Base-by-base conservation (phyloP, 352 stramenopile species). In the Phytophthora syringae region DNA sequence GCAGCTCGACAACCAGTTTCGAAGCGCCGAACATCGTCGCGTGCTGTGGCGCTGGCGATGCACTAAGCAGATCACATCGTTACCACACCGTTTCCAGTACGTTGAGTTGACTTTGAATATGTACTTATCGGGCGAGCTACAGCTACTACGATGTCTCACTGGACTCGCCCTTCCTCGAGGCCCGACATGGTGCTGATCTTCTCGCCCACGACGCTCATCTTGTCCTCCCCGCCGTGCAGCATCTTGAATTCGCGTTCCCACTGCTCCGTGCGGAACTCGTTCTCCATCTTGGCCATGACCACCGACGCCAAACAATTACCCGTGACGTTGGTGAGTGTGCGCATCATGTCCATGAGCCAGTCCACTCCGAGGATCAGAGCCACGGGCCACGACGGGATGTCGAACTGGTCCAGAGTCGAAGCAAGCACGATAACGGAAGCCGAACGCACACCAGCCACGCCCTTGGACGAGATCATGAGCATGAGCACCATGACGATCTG, bases 251-350 rank as follows among this genome's bases (percentile, higher is more conserved):
- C 5, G 6, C 51, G 63, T 54, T 84, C 58, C 76, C 79, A 88
- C 36, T 74, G 59, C 27, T 79, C 69, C 30, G 74, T 86, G 34
- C 79, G 79, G 65, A 86, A 88, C 52, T 84, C 77, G 24, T 80
- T 79, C 67, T 88, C 79, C 25, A 84, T 59, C 57, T 88, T 88
- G 55, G 79, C 79, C 79, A 88, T 88, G n/a, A 84, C 68, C 13
- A 84, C 70, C 7, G 79, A 67, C 0, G 79, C 79, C 13, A 88
- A 49, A 24, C 77, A 86, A 64, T 88, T 88, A 21, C 79, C 77
- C 44, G 79, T 67, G 3, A 88, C 74, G 51, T 88, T 88, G 13
- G 70, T 83, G 52, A 86, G 65, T 15, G 79, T 84, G 11, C 79
- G 79, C 0, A 73, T 50, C 77, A 86, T 86, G 53, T 88, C 79